Conservation (phyloP, 2,329 filamentous ascomycete genomes). For the Aureobasidium melanogenum region DNA sequence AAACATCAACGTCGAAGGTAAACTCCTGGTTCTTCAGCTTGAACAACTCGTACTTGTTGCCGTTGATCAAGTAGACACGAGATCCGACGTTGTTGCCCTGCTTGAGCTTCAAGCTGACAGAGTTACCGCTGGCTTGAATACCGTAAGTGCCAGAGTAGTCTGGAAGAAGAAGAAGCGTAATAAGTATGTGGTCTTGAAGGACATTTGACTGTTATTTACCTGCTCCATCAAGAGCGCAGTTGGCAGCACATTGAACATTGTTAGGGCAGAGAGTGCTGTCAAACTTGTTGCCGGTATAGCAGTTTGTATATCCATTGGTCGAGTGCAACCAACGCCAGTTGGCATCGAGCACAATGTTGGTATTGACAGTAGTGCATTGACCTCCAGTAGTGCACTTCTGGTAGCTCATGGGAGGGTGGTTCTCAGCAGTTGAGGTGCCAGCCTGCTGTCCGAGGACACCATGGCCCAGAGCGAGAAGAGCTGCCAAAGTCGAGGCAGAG, state of each 20-base stretch:
- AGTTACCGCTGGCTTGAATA: constrained; percentile 43
- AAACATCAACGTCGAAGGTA: constrained; percentile 64
- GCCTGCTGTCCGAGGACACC: constrained; percentile 34
- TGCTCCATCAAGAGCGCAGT: constrained; percentile 35
- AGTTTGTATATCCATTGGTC: constrained; percentile 37
- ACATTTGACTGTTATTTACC: not conserved
- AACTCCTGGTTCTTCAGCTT: constrained; percentile 59
- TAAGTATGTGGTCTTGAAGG: not conserved
- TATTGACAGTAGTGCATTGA: constrained; percentile 28
- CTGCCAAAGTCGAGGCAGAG: constrained; percentile 16
- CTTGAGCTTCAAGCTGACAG: constrained; percentile 49
- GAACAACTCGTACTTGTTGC: constrained; percentile 57
- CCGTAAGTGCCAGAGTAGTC: constrained; percentile 37
- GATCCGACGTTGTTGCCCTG: constrained; percentile 41
- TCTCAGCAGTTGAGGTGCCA: constrained; percentile 32
- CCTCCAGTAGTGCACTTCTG: constrained; percentile 32
- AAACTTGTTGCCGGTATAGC: constrained; percentile 40
- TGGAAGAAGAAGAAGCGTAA: not conserved
- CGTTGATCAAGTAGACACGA: constrained; percentile 38
- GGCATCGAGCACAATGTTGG: constrained; percentile 33
- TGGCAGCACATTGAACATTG: constrained; percentile 28
- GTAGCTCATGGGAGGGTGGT: constrained; percentile 33
- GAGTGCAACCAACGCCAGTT: constrained; percentile 45
- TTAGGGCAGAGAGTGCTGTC: constrained; percentile 33
- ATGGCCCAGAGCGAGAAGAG: constrained; percentile 32